Base-by-base conservation (phyloP, 225 moss, liverwort and hornwort genomes). In the Sphagnum tenellum region DNA sequence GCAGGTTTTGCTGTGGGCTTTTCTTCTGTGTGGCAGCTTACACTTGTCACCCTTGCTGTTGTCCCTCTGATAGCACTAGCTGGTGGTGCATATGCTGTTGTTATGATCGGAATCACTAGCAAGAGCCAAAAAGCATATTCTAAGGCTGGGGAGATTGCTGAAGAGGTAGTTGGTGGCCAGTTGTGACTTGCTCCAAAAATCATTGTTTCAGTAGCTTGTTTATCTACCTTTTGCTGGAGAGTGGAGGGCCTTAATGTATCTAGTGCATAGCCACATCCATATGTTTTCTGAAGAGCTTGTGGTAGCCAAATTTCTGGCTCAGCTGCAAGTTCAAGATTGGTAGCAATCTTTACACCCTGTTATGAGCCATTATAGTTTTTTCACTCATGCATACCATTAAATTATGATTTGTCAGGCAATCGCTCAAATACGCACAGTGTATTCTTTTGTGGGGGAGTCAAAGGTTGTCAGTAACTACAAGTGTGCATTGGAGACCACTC, bases 371-470 rank as follows among this genome's bases (percentile, higher is more conserved):
- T 12, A 14, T 61, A 2, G 60, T 44, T 7, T 8, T 9, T 12
- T 29, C 10, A 7, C 8, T 9, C 60, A 61, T 14, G 46, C 46
- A 45, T 44, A 44, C 9, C 29, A 29, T 29, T 29, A 29, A 56
- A 9, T 9, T 29, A 29, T 29, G 29, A 29, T 57, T 54, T 74
- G 58, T 49, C 81, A 94, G 94, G 88, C 85, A 11, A 79, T 89
- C 44, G 72, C 90, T 62, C 90, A 94, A 69, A 73, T 94, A 55
- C 77, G 87, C 60, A 94, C 94, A 6, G 81, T 94, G 3, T 89
- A 94, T 64, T 87, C 94, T 60, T 89, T 87, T 54, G 94, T 87
- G 44, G 90, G 87, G 29, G 94, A 94, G 70, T 79, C 77, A 44
- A 79, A 84, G 64, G 77, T 84, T 48, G 50, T 74, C 4, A 66